Evolutionary conservation across 495 filamentous ascomycete species (phyloP), one percentile per base, ranked within the genome.

Genomic region (Annulohypoxylon maeteangense): DNA sequence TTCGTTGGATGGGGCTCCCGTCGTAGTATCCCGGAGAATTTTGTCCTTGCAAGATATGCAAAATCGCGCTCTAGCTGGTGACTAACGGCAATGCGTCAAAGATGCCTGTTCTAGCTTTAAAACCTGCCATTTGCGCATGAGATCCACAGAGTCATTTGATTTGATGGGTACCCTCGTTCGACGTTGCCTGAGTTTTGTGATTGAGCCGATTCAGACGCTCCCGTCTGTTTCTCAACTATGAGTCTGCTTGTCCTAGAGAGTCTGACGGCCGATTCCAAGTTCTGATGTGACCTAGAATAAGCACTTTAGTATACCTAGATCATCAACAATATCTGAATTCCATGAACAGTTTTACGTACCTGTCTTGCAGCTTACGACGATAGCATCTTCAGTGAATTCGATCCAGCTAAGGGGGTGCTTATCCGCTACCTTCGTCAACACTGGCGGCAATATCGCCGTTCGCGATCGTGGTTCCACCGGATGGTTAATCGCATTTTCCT

Each of bases 391-490:
- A 67, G 93, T 92, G 75, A 99, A 99, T 10, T 89, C 90, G 16
- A 99, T 75, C 92, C 95, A 97, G 75, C 87, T 91, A 51, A 96
- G 83, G 55, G 94, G 94, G 77, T 98, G 92, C 62, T 89, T 86
- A 74, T 97, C 95, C 23, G 97, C 87, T 5, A 85, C 83, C 83
- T 98, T 98, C 16, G 90, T 92, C 89, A 98, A 90, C 20, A 99
- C 93, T 50, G 95, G 95, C n/a, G 96, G 95, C 53, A 99, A 78
- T 75, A 96, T 88, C 7, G 95, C 92, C 40, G 91, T 95, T 55
- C 88, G 86, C 42, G 92, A 85, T 67, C 92, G 84, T 5, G 93
- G 88, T 78, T 96, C 92, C 7, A 97, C 93, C 2, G 90, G 86
- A 80, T 97, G 94, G 67, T 89, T 83, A 42, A 91, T 81, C 18